Conservation (phyloP, 2,329 filamentous ascomycete genomes). For the Paecilomyces niveus region DNA sequence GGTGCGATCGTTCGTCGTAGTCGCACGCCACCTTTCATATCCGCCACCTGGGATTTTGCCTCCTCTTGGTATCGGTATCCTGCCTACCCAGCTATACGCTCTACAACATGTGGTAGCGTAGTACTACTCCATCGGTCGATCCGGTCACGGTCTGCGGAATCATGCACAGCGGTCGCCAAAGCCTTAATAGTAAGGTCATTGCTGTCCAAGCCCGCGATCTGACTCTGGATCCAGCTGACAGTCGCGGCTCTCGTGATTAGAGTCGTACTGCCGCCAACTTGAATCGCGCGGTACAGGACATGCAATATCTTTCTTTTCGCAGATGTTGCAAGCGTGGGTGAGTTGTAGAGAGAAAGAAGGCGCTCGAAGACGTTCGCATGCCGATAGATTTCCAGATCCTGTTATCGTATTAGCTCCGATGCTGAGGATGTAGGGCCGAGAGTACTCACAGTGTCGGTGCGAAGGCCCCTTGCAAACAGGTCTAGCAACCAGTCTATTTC, state of each 20-base stretch:
- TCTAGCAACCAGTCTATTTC: slow-evolving; percentile 69
- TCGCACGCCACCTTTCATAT: not conserved
- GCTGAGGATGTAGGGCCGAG: not conserved
- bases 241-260: slow-evolving; percentile 69
- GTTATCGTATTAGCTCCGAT: not conserved
- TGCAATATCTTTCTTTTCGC: slow-evolving; percentile 57
- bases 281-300: slow-evolving; percentile 58
- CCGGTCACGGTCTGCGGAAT: slow-evolving; percentile 60
- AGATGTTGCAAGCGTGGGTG: slow-evolving; percentile 54
- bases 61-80: not conserved
- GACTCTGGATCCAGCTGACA: slow-evolving; percentile 65
- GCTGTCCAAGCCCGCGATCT: slow-evolving; percentile 45
- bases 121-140: slow-evolving; percentile 60
- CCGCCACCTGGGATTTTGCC: not conserved
- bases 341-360: slow-evolving; percentile 61
- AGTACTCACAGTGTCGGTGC: slow-evolving; percentile 45
- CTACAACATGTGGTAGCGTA: slow-evolving; percentile 27
- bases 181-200: slow-evolving; percentile 40
- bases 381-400: slow-evolving; percentile 45
- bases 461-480: slow-evolving; percentile 60
- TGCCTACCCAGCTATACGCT: slow-evolving; percentile 15
- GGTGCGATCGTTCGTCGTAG: not conserved
- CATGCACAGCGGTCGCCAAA: slow-evolving; percentile 54
- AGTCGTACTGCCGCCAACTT: slow-evolving; percentile 69
- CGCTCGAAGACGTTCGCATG: slow-evolving; percentile 66